Evolutionary conservation across 352 stramenopile genomes (phyloP).

Genomic region (Phytophthora sp.): DNA sequence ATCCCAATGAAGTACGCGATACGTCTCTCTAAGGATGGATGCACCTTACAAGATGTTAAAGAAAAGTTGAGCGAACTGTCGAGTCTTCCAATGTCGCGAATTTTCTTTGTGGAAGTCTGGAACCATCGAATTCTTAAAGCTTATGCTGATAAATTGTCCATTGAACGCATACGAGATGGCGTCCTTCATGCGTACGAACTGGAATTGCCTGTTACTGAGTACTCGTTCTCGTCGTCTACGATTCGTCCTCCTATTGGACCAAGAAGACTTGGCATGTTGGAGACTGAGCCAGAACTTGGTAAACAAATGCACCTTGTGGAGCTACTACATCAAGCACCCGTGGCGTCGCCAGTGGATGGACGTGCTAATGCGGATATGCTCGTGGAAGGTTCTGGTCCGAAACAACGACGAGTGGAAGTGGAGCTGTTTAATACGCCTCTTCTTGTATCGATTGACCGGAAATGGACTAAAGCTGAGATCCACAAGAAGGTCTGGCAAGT

Average conservation of each 20-base stretch:
- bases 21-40: conserved; percentile 50
- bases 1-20: conserved; percentile 84
- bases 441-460: conserved; percentile 66
- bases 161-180: conserved; percentile 60
- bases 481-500: conserved; percentile 84
- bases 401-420: conserved; percentile 75
- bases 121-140: conserved; percentile 70
- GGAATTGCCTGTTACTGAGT: conserved; percentile 66
- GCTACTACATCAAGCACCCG: conserved; percentile 69
- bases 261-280: conserved; percentile 33
- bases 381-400: conserved; percentile 45
- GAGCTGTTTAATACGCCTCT: conserved; percentile 82
- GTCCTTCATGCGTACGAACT: conserved; percentile 91
- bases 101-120: conserved; percentile 82
- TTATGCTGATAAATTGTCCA: conserved; percentile 45
- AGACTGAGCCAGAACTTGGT: conserved; percentile 15
- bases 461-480: conserved; percentile 72
- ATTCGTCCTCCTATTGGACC: conserved; percentile 43
- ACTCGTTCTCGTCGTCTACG: conserved; percentile 71
- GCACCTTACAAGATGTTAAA: conserved; percentile 65
- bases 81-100: conserved; percentile 43
- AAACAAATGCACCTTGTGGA: conserved; percentile 78
- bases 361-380: conserved; percentile 35
- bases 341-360: conserved; percentile 60
- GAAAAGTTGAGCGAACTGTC: conserved; percentile 59